phyloP scores from a whole-genome alignment of 805 yeast genomes.

The Cyberlindnera veronae region DNA sequence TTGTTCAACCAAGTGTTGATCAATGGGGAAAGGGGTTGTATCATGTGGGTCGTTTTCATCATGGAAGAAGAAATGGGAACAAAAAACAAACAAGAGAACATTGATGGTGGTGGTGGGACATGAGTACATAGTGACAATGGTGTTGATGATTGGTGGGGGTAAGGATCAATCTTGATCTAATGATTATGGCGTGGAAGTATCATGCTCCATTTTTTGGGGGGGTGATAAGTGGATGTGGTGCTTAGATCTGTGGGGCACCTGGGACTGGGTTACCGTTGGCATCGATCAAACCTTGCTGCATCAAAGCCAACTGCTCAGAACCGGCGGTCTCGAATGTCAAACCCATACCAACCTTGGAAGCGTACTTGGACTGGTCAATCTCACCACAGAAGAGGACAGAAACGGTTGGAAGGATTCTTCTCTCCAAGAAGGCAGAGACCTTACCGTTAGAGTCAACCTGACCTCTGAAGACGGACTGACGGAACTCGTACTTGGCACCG shows the following conservation, averaged over 20 bases:
- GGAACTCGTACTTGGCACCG: conserved; percentile 97
- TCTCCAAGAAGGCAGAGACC: conserved; percentile 87
- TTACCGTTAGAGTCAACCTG: conserved; percentile 89
- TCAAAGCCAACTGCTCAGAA: conserved; percentile 84
- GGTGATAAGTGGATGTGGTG: neutral
- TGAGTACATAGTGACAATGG: neutral
- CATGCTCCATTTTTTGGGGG: neutral
- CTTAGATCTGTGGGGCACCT: conserved; percentile 61
- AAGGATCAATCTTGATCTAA: neutral
- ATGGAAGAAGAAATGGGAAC: neutral
- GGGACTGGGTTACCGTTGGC: conserved; percentile 84
- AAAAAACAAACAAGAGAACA: neutral
- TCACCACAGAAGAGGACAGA: conserved; percentile 88
- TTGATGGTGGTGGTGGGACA: neutral
- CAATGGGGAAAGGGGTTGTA: neutral
- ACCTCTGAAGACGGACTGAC: conserved; percentile 94
- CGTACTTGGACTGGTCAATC: conserved; percentile 78
- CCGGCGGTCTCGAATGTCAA: conserved; percentile 95
- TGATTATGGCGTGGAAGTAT: neutral
- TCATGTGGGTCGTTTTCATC: conserved; percentile 1
- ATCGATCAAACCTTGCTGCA: conserved; percentile 84
- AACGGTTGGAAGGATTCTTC: conserved; percentile 88
- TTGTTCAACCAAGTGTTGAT: conserved; percentile 1
- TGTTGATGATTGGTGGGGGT: neutral
- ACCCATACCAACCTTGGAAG: conserved; percentile 88